Evolutionary conservation across 2,329 filamentous ascomycete species (phyloP).

Genomic region (Bipolaris zeicola): DNA sequence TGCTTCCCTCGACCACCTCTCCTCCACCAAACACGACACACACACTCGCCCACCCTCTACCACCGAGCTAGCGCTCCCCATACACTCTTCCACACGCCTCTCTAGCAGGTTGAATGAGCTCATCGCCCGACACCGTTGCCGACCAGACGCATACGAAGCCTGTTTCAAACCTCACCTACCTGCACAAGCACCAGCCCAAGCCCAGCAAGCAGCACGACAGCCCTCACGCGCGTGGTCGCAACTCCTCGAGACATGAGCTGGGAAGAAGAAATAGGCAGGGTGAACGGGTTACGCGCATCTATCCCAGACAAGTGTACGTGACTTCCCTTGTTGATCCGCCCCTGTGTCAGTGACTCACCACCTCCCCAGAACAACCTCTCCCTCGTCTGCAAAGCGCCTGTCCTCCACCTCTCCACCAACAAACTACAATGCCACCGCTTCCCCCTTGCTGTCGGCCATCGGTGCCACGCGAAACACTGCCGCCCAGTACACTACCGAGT

Average conservation of each 20-base stretch:
- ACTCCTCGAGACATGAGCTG: slow-evolving; percentile 49
- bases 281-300: slow-evolving; percentile 48
- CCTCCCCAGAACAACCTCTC: slow-evolving; percentile 45
- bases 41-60: slow-evolving; percentile 1
- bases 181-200: slow-evolving; percentile 45
- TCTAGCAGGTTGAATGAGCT: slow-evolving; percentile 47
- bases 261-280: slow-evolving; percentile 49
- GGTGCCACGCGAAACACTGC: slow-evolving; percentile 45
- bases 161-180: slow-evolving; percentile 42
- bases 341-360: background rate
- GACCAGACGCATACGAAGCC: slow-evolving; percentile 38
- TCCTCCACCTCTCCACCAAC: slow-evolving; percentile 43
- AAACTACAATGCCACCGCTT: slow-evolving; percentile 47
- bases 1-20: slow-evolving; percentile 12
- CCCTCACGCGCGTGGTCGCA: slow-evolving; percentile 43
- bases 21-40: slow-evolving; percentile 1
- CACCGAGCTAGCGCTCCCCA: slow-evolving; percentile 17
- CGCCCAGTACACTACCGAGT: slow-evolving; percentile 52
- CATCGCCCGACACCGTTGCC: slow-evolving; percentile 42
- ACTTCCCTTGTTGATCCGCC: slow-evolving; percentile 1
- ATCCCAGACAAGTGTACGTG: slow-evolving; percentile 49
- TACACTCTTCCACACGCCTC: slow-evolving; percentile 7
- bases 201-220: slow-evolving; percentile 44
- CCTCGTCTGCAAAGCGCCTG: slow-evolving; percentile 41
- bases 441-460: slow-evolving; percentile 48